Percentiles rank a stretch among this genome's conserved stretches.
These are phyloP conservation scores for Geranium rotundifolium DNA, from an alignment of 345 rosid genomes.

Conservation along the genomic window DNA sequence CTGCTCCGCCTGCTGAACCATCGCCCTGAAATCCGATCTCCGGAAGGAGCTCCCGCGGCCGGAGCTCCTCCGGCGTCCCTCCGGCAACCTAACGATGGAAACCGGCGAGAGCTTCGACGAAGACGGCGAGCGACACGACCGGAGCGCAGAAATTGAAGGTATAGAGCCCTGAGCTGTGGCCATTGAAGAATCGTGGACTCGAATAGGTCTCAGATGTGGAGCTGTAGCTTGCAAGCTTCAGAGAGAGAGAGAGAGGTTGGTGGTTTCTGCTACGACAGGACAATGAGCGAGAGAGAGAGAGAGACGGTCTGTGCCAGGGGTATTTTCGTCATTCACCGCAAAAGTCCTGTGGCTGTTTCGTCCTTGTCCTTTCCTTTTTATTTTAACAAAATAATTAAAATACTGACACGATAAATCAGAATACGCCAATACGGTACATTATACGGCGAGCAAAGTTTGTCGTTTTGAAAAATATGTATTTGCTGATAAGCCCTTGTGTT, in stretches of 20 bases:
- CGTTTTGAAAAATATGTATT: no score
- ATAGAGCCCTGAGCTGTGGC: constrained; percentile 29
- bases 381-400: no score
- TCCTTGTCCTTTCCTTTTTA: background rate
- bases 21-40: constrained; percentile 17
- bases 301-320: background rate
- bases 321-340: background rate
- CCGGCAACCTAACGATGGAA: constrained; percentile 10
- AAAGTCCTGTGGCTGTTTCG: background rate
- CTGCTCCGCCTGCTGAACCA: constrained; percentile 60
- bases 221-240: background rate
- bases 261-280: background rate
- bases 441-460: no score
- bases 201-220: background rate
- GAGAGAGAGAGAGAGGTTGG: background rate
- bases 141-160: constrained; percentile 17
- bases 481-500: background rate
- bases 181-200: constrained; percentile 17
- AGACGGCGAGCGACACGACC: constrained; percentile 10
- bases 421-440: no score
- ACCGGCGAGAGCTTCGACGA: constrained; percentile 13
- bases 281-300: no score
- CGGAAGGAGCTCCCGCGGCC: constrained; percentile 10
- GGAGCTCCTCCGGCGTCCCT: constrained; percentile 9
- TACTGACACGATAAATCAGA: no score